These are phyloP conservation scores for Fusarium heterosporum DNA, from an alignment of 2,329 filamentous ascomycete species.

Conservation along the genomic window DNA sequence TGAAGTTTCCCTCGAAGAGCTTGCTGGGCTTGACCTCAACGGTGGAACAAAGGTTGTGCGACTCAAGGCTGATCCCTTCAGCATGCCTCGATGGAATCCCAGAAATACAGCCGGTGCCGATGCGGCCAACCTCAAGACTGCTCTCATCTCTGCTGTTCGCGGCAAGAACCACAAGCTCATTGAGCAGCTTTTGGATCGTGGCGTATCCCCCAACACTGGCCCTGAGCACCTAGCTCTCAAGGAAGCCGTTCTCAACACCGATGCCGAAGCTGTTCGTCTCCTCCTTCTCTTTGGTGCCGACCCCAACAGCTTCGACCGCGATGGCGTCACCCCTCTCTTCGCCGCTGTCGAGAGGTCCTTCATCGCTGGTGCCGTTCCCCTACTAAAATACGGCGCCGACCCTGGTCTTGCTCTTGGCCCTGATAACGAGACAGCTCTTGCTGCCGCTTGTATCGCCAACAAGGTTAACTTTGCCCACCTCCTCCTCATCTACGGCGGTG, in stretches of 20 bases:
- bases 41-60: conserved; percentile 57
- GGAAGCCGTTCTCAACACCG: conserved; percentile 63
- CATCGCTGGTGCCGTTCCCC: conserved; percentile 66
- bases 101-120: conserved; percentile 58
- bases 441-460: conserved; percentile 61
- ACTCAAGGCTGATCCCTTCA: conserved; percentile 61
- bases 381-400: conserved; percentile 74
- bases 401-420: conserved; percentile 64
- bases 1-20: conserved; percentile 49
- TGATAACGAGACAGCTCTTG: conserved; percentile 66
- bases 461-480: conserved; percentile 69
- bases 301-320: conserved; percentile 62
- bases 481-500: conserved; percentile 70
- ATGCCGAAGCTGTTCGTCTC: conserved; percentile 65
- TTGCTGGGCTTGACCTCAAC: conserved; percentile 56
- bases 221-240: conserved; percentile 62
- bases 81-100: conserved; percentile 65
- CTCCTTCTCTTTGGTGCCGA: conserved; percentile 69
- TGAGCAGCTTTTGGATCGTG: conserved; percentile 68
- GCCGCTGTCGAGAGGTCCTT: conserved; percentile 65
- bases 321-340: conserved; percentile 64
- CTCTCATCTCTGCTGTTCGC: conserved; percentile 66
- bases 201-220: conserved; percentile 63
- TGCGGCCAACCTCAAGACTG: conserved; percentile 58
- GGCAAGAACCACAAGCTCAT: conserved; percentile 67